A percentile compares a stretch with the other conserved stretches of the same genome.
These are phyloP conservation scores for Termitomyces sp. DNA, from an alignment of 768 basidiomycete genomes.

Conservation along the genomic window DNA sequence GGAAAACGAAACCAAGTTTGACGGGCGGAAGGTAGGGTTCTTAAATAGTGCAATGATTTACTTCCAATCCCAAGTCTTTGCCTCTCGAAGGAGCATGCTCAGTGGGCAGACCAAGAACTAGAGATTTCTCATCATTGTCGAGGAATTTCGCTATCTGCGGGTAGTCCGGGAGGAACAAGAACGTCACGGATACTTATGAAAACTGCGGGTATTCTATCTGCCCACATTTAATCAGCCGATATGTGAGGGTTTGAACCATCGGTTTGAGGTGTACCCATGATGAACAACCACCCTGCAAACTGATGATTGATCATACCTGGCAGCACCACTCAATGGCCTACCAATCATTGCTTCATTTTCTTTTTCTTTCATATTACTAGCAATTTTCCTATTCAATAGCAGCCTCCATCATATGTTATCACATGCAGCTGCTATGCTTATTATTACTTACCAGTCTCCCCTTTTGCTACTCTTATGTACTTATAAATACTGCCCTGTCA, in stretches of 20 bases:
- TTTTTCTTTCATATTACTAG: no score
- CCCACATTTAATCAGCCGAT: neutral
- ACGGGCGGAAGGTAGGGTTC: slow-evolving; percentile 8
- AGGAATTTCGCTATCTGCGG: slow-evolving; percentile 12
- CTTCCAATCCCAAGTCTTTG: slow-evolving; percentile 9
- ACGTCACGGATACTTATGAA: slow-evolving; percentile 9
- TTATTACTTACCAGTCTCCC: no score
- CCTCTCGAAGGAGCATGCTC: slow-evolving; percentile 7
- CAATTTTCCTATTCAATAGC: no score
- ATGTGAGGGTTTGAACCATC: neutral
- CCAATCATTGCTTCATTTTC: no score
- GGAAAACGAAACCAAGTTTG: slow-evolving; percentile 8
- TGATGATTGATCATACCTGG: no score
- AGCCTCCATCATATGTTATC: no score
- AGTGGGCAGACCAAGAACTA: neutral
- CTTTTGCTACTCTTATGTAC: no score
- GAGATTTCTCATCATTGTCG: slow-evolving; percentile 4
- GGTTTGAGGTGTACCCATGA: slow-evolving; percentile 1
- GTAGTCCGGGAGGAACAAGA: slow-evolving; percentile 9
- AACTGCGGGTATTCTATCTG: slow-evolving; percentile 10
- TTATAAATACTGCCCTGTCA: no score
- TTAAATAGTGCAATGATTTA: slow-evolving; percentile 7
- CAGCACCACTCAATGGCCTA: no score
- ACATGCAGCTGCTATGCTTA: no score
- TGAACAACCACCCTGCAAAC: slow-evolving; percentile 14